Conservation (phyloP, 176 grass and related monocot genomes). For the Stipa capillata region DNA sequence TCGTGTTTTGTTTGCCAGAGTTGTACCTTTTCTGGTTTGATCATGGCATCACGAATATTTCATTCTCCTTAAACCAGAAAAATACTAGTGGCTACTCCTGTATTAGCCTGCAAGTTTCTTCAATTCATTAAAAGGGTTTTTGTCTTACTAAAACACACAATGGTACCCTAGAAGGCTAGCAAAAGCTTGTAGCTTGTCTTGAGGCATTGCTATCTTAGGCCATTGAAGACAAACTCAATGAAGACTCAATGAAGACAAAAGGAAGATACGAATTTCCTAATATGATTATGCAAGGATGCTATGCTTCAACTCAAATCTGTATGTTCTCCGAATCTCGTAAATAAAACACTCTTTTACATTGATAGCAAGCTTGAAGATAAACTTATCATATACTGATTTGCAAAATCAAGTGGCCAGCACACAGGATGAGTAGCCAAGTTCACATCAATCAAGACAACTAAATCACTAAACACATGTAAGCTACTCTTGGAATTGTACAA, state of each 20-base stretch:
- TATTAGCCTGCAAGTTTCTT: not conserved
- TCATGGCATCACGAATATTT: not conserved
- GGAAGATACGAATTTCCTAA: not conserved
- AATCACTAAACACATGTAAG: not conserved
- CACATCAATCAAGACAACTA: not conserved
- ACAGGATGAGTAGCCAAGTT: not conserved
- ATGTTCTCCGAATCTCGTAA: not conserved
- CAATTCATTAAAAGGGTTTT: not conserved
- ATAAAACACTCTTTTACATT: not conserved
- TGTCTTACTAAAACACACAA: not conserved
- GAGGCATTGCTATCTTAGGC: not conserved
- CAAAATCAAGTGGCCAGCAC: constrained; percentile 3
- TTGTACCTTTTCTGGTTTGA: not conserved
- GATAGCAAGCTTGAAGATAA: not conserved
- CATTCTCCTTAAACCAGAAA: not conserved
- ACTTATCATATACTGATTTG: not conserved
- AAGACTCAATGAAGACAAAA: not conserved
- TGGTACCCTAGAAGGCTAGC: not conserved
- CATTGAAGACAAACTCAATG: not conserved
- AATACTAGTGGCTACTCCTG: not conserved
- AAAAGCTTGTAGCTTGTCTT: not conserved
- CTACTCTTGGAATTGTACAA: not conserved
- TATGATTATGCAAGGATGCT: no score
- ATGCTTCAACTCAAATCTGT: not conserved
- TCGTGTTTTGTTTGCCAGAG: not conserved